A percentile compares a stretch with the other conserved stretches of the same genome.
Evolutionary conservation across 495 filamentous ascomycete species (phyloP).

Genomic region (Aspergillus affinis): DNA sequence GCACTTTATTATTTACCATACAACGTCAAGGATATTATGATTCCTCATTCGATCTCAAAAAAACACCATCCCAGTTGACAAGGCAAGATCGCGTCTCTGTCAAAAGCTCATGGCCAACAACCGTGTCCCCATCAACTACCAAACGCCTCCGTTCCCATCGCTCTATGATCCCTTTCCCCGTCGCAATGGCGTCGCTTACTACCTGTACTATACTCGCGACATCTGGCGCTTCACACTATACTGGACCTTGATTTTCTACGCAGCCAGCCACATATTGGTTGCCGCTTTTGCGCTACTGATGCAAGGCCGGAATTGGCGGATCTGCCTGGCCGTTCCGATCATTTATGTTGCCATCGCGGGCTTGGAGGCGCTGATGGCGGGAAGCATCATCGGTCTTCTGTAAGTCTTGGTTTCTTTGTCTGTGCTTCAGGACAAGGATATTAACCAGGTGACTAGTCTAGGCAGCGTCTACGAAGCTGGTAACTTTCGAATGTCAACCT

Average conservation of each 20-base stretch:
- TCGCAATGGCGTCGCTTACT: conserved; percentile 50
- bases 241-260: conserved; percentile 70
- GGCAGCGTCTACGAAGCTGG: conserved; percentile 86
- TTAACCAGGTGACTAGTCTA: conserved; percentile 54
- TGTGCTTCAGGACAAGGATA: neutral
- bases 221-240: conserved; percentile 90
- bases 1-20: neutral
- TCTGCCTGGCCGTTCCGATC: conserved; percentile 74
- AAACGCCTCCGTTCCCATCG: conserved; percentile 77
- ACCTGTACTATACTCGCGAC: conserved; percentile 75
- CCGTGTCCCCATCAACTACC: conserved; percentile 64
- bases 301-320: conserved; percentile 67
- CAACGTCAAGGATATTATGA: conserved; percentile 13
- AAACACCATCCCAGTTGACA: conserved; percentile 7
- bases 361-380: conserved; percentile 79
- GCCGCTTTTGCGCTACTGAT: conserved; percentile 71
- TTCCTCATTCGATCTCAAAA: neutral
- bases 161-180: conserved; percentile 75
- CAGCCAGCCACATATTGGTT: conserved; percentile 48
- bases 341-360: conserved; percentile 73
- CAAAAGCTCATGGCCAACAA: conserved; percentile 38
- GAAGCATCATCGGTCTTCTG: conserved; percentile 87
- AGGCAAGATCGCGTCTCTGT: neutral
- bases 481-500: conserved; percentile 92
- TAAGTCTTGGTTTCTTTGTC: conserved; percentile 46